These are phyloP conservation scores for Mucor saturninus DNA, from an alignment of 371 early-diverging fungal genomes.

Conservation along the genomic window DNA sequence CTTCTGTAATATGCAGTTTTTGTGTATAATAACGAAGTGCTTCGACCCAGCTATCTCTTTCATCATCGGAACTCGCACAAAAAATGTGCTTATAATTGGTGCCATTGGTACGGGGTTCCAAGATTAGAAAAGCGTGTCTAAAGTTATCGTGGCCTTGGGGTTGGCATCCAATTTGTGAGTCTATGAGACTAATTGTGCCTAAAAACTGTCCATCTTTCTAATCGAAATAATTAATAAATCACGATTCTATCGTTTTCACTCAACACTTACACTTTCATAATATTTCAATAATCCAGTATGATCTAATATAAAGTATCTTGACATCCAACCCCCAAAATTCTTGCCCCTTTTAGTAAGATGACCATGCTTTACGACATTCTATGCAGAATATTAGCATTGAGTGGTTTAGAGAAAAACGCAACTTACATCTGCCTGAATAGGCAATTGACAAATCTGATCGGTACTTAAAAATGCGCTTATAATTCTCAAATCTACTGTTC, in stretches of 20 bases:
- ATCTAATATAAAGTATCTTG: constrained; percentile 72
- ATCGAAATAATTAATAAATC: neutral
- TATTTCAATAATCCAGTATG: constrained; percentile 63
- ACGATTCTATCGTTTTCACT: too few relatives aligned
- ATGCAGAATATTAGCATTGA: neutral
- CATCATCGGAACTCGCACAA: constrained; percentile 85
- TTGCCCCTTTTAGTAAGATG: constrained; percentile 84
- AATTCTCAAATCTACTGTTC: constrained; percentile 51
- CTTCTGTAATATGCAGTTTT: neutral
- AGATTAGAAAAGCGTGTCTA: constrained; percentile 78
- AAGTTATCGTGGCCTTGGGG: constrained; percentile 46
- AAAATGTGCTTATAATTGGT: constrained; percentile 74
- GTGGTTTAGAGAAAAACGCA: neutral
- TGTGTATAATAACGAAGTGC: constrained; percentile 6
- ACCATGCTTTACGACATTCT: constrained; percentile 64
- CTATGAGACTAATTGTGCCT: constrained; percentile 56
- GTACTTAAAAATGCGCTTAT: constrained; percentile 74
- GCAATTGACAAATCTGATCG: constrained; percentile 37
- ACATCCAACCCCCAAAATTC: constrained; percentile 86
- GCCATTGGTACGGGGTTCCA: constrained; percentile 70
- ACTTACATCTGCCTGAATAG: neutral
- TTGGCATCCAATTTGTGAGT: constrained; percentile 62
- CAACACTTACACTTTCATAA: constrained; percentile 59
- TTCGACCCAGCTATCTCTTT: constrained; percentile 86
- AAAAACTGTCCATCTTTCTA: constrained; percentile 62